Conservation (phyloP, 352 stramenopile species). For the Phytophthora uliginosa region DNA sequence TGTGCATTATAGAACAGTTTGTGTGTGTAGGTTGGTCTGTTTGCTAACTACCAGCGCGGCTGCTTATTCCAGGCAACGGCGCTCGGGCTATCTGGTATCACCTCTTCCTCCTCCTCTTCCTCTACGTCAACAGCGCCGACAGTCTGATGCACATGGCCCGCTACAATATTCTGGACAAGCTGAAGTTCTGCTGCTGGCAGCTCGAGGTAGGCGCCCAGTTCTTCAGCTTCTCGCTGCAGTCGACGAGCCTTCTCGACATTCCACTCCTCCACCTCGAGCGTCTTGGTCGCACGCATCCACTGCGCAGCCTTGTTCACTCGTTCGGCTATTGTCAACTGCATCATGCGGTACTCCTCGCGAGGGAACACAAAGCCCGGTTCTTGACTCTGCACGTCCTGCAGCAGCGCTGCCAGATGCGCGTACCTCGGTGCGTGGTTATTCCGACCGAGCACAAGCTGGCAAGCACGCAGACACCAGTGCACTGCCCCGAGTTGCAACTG, state of each 20-base stretch:
- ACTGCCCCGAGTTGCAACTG: conserved; percentile 67
- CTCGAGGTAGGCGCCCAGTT: conserved; percentile 74
- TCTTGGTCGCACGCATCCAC: conserved; percentile 78
- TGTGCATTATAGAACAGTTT: conserved; percentile 31
- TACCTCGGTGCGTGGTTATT: conserved; percentile 63
- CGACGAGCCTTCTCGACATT: conserved; percentile 63
- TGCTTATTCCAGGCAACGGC: conserved; percentile 41
- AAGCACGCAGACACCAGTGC: conserved; percentile 85
- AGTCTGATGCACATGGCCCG: conserved; percentile 3
- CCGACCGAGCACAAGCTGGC: conserved; percentile 63
- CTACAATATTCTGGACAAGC: conserved; percentile 57
- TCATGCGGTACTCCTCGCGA: conserved; percentile 70
- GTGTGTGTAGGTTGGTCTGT: conserved; percentile 11
- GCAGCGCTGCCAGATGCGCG: conserved; percentile 72
- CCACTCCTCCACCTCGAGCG: conserved; percentile 74
- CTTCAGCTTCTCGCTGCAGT: conserved; percentile 54
- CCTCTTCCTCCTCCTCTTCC: conserved; percentile 37
- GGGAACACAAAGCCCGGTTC: conserved; percentile 64
- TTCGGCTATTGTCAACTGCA: conserved; percentile 79
- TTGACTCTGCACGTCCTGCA: conserved; percentile 60
- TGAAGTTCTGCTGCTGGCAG: conserved; percentile 74
- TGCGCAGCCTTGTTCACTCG: conserved; percentile 65
- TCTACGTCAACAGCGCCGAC: conserved; percentile 13
- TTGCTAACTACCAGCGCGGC: conserved; percentile 28
- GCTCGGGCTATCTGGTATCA: conserved; percentile 26